These are phyloP conservation scores for Globisporangium cylindrosporum DNA, from an alignment of 352 stramenopile genomes.

Conservation along the genomic window DNA sequence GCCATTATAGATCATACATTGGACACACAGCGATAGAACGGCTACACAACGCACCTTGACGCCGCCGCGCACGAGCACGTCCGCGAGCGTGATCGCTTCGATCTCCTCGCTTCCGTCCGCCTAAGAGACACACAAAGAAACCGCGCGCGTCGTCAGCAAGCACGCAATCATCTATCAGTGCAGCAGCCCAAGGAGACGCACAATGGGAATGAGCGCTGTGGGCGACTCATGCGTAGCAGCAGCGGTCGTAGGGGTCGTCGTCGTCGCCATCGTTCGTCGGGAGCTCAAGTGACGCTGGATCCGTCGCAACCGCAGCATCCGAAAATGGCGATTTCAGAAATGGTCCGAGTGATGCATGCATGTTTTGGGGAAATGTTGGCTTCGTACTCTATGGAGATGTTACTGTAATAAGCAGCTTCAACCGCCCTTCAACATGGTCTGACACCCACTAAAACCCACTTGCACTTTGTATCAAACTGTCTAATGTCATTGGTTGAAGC, in stretches of 20 bases:
- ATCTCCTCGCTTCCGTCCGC: constrained; percentile 84
- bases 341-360: neutral
- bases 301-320: constrained; percentile 2
- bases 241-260: neutral
- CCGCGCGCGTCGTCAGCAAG: neutral
- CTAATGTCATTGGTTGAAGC: too few species aligned
- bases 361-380: neutral
- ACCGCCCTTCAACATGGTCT: neutral
- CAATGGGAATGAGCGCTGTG: constrained; percentile 33
- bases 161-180: neutral
- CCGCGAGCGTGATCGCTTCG: constrained; percentile 68
- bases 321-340: neutral
- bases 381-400: neutral
- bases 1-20: neutral
- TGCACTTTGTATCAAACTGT: too few species aligned
- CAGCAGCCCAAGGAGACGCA: constrained; percentile 2
- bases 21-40: neutral
- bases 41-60: constrained; percentile 28
- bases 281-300: constrained; percentile 8
- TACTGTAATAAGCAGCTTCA: neutral
- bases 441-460: neutral
- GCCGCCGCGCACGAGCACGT: constrained; percentile 70
- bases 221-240: neutral
- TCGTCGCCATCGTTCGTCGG: constrained; percentile 8
- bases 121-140: constrained; percentile 21